Evolutionary conservation across 129 eudicot species (phyloP).

Genomic region (Smallanthus sonchifolius): DNA sequence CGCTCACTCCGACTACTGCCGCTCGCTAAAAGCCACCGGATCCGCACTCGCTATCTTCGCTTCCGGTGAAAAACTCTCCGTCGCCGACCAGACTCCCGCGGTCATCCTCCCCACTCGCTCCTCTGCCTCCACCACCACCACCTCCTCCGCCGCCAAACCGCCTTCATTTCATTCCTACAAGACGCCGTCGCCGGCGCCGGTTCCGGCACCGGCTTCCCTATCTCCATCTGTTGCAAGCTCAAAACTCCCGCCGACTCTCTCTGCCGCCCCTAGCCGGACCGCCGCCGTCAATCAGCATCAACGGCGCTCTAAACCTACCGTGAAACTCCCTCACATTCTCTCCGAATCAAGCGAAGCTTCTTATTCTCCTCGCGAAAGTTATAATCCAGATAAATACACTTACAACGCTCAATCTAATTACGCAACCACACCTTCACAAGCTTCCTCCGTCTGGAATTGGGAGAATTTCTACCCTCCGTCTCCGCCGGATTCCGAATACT

Average conservation of each 20-base stretch:
- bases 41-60: conserved; percentile 78
- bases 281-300: conserved; percentile 25
- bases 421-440: conserved; percentile 63
- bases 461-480: conserved; percentile 95
- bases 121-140: conserved; percentile 26
- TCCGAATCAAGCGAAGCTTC: conserved; percentile 70
- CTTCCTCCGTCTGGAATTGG: conserved; percentile 96
- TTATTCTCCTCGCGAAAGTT: conserved; percentile 29
- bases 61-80: conserved; percentile 74
- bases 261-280: conserved; percentile 42
- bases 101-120: conserved; percentile 56
- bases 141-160: conserved; percentile 37
- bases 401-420: conserved; percentile 57
- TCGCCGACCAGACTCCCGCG: conserved; percentile 74
- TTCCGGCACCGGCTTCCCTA: conserved; percentile 14
- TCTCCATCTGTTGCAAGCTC: conserved; percentile 27
- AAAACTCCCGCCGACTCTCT: conserved; percentile 55
- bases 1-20: conserved; percentile 98
- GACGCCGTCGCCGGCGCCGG: conserved; percentile 22
- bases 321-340: conserved; percentile 64
- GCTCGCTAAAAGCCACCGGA: conserved; percentile 77
- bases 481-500: conserved; percentile 78
- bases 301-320: conserved; percentile 29
- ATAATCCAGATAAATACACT: conserved; percentile 26
- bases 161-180: conserved; percentile 19